Evolutionary conservation across 2,329 filamentous ascomycete genomes (phyloP).

Genomic region (Fusarium sp.): DNA sequence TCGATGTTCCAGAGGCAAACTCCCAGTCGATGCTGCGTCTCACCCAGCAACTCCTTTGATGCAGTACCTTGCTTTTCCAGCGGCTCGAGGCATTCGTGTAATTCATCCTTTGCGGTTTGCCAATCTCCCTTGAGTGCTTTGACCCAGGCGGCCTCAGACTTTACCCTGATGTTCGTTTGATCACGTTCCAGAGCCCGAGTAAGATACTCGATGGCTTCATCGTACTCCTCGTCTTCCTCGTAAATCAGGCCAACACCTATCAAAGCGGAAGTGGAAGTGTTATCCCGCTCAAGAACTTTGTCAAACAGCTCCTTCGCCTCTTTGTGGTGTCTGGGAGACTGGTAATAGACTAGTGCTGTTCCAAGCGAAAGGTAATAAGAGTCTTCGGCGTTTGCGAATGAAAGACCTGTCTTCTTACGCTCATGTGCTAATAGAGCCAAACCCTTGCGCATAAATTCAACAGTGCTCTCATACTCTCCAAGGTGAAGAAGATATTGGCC

Average conservation of each 20-base stretch:
- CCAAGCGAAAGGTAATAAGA: constrained; percentile 80
- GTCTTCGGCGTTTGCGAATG: constrained; percentile 75
- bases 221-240: constrained; percentile 91
- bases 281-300: constrained; percentile 78
- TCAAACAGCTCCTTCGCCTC: constrained; percentile 91
- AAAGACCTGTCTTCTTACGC: constrained; percentile 72
- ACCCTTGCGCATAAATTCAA: constrained; percentile 81
- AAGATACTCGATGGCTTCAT: constrained; percentile 82
- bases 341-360: constrained; percentile 89
- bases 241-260: constrained; percentile 92
- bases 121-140: constrained; percentile 85
- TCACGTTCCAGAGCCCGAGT: constrained; percentile 79
- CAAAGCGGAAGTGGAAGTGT: constrained; percentile 79
- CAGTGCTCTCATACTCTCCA: constrained; percentile 85
- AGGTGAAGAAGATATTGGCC: constrained; percentile 84
- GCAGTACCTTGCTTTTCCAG: constrained; percentile 68
- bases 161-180: constrained; percentile 77
- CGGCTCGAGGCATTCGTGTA: constrained; percentile 74
- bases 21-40: constrained; percentile 87
- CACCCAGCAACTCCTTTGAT: constrained; percentile 77
- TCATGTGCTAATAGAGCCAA: constrained; percentile 68
- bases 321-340: constrained; percentile 86
- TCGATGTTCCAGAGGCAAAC: constrained; percentile 88
- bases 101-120: constrained; percentile 69
- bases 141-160: constrained; percentile 91